These are phyloP conservation scores for Bipolaris zeicola DNA, from an alignment of 2,329 filamentous ascomycete species.

Conservation along the genomic window DNA sequence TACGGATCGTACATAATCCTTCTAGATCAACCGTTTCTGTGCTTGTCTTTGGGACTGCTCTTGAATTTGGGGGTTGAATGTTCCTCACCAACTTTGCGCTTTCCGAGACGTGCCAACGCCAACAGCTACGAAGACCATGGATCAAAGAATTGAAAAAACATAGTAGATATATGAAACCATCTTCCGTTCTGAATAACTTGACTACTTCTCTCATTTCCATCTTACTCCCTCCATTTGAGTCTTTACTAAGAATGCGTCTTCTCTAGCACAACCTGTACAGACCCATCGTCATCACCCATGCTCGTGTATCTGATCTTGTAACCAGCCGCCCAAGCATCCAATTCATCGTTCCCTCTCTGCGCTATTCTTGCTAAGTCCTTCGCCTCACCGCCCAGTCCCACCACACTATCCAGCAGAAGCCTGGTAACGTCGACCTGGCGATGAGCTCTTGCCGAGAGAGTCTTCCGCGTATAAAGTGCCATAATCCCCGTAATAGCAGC, in stretches of 20 bases:
- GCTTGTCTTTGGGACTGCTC: too few relatives aligned
- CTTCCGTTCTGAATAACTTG: too few relatives aligned
- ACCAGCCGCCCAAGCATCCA: background rate
- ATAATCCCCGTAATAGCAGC: background rate
- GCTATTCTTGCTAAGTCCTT: background rate
- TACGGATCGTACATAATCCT: too few relatives aligned
- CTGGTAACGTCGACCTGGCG: conserved; percentile 1
- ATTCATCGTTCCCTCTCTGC: background rate
- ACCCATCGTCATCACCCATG: background rate
- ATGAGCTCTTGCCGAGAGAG: background rate
- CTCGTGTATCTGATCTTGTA: background rate
- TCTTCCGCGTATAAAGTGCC: background rate
- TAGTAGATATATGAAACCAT: too few relatives aligned
- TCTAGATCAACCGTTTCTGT: too few relatives aligned
- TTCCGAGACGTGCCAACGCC: too few relatives aligned
- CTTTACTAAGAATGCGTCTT: background rate
- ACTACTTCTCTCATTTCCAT: too few relatives aligned
- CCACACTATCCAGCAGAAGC: conserved; percentile 3
- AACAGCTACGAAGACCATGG: too few relatives aligned
- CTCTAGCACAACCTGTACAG: background rate
- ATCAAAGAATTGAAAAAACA: too few relatives aligned
- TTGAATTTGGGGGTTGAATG: too few relatives aligned
- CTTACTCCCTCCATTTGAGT: too few relatives aligned
- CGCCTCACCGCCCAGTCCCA: background rate
- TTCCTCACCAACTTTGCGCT: too few relatives aligned